Evolutionary conservation across 2,329 filamentous ascomycete genomes (phyloP), one percentile per base, ranked within the genome.

Genomic region (Fusarium tupiense): DNA sequence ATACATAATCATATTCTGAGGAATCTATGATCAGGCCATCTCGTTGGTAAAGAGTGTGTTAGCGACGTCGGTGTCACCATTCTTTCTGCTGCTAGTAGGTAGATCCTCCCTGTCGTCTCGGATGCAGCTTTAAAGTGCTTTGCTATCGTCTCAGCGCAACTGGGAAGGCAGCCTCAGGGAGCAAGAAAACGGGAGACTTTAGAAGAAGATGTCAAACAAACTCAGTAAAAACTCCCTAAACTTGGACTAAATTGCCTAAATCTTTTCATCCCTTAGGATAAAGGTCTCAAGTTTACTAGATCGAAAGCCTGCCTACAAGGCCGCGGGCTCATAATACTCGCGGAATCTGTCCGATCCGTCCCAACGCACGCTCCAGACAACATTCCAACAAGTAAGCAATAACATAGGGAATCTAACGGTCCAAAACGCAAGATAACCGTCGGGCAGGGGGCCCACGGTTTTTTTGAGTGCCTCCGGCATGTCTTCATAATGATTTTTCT

Each of bases 401-500:
- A 98, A 82, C 75, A 89, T 90, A 8, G 95, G 94, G 79, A 98
- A 98, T 66, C 90, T 87, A 13, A 89, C 86, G 0, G 93, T 93
- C 94, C 95, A 98, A 79, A 97, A 98, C 17, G 87, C 87, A 50
- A 98, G 85, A 80, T 98, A 98, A 0, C 94, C 94, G 20, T 94
- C 91, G 0, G 94, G 93, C 67, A 96, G 80, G 14, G 91, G 84
- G 0, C 94, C 95, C 1, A 98, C 93, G 37, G 83, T 81, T 69
- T 85, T 85, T 78, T 89, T 96, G 72, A 98, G 88, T 56, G 90
- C 85, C 20, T 95, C 93, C 12, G 93, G 89, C 94, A 99, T 96
- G 81, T 99, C 96, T 79, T 98, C 95, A 81, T 98, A 99, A 81
- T 99, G 96, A 74, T 98, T 98, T 78, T 93, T 94, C 89, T 99